phyloP scores from a whole-genome alignment of 371 early-diverging fungal species.

The Chytridium lagenaria region DNA sequence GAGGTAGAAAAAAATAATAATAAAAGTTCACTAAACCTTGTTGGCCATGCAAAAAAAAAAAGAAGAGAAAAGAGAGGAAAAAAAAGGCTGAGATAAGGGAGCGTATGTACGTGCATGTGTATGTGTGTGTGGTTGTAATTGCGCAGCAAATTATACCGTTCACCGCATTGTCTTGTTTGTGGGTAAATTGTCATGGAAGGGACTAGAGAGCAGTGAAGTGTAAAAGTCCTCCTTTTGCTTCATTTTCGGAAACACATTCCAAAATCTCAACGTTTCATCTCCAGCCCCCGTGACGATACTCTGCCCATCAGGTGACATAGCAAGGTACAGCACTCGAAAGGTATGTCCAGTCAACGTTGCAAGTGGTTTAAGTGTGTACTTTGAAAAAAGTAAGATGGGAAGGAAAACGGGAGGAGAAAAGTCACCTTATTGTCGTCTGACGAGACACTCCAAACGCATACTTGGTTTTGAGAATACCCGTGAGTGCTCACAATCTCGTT shows the following conservation, averaged over 20 bases:
- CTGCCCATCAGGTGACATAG: slow-evolving; percentile 67
- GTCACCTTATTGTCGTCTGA: slow-evolving; percentile 19
- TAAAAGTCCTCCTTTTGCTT: slow-evolving; percentile 23
- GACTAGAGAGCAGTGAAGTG: too few relatives aligned
- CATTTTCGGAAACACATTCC: slow-evolving; percentile 54
- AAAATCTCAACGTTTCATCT: slow-evolving; percentile 71
- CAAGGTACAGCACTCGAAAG: slow-evolving; percentile 66
- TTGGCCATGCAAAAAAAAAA: too few relatives aligned
- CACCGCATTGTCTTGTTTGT: too few relatives aligned
- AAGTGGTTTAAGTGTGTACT: slow-evolving; percentile 37
- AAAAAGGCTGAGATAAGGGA: too few relatives aligned
- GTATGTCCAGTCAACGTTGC: slow-evolving; percentile 58
- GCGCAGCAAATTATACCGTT: too few relatives aligned
- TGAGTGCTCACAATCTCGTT: slow-evolving; percentile 70
- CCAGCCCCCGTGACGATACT: slow-evolving; percentile 70
- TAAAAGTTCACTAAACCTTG: too few relatives aligned
- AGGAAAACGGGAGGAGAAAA: background rate
- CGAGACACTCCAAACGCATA: slow-evolving; percentile 63
- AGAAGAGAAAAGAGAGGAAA: too few relatives aligned
- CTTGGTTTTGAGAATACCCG: slow-evolving; percentile 70
- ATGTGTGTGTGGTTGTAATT: too few relatives aligned
- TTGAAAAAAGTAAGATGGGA: background rate
- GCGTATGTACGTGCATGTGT: too few relatives aligned
- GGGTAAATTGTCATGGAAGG: too few relatives aligned
- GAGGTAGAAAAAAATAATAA: too few relatives aligned